A percentile compares a stretch with the other conserved stretches of the same genome.
Evolutionary conservation across 345 rosid genomes (phyloP).

Genomic region (Psidium friedrichsthalianum): DNA sequence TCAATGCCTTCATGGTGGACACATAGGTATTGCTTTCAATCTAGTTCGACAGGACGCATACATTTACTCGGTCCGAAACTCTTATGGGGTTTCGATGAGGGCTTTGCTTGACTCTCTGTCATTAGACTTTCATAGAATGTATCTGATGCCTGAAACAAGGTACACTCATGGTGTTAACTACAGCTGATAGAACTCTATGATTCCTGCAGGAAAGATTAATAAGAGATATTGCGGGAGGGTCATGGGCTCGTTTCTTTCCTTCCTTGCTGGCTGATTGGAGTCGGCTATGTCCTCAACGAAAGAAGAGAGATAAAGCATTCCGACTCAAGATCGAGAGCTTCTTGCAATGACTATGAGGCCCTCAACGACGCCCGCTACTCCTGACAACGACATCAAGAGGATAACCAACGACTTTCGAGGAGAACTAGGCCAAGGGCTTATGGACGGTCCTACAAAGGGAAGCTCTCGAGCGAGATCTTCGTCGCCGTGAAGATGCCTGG

Average conservation of each 20-base stretch:
- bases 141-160: too few species aligned
- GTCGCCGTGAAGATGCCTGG: conserved; percentile 20
- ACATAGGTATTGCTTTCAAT: too few species aligned
- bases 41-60: too few species aligned
- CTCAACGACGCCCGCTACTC: conserved; percentile 8
- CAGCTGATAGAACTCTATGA: too few species aligned
- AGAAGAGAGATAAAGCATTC: neutral
- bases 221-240: too few species aligned
- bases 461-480: conserved; percentile 2
- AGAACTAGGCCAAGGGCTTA: conserved; percentile 16
- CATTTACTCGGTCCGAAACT: too few species aligned
- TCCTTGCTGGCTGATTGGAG: neutral
- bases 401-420: conserved; percentile 3
- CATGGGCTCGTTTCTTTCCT: neutral
- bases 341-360: conserved; percentile 11
- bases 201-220: too few species aligned
- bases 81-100: too few species aligned
- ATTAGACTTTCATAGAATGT: too few species aligned
- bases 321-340: conserved; percentile 6
- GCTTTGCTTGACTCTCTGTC: too few species aligned
- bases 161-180: too few species aligned
- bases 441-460: conserved; percentile 14
- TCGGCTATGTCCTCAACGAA: neutral
- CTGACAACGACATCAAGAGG: neutral
- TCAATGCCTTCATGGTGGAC: too few species aligned